Conservation (phyloP, 1,284 basidiomycete species). For the Takashimella koratensis region DNA sequence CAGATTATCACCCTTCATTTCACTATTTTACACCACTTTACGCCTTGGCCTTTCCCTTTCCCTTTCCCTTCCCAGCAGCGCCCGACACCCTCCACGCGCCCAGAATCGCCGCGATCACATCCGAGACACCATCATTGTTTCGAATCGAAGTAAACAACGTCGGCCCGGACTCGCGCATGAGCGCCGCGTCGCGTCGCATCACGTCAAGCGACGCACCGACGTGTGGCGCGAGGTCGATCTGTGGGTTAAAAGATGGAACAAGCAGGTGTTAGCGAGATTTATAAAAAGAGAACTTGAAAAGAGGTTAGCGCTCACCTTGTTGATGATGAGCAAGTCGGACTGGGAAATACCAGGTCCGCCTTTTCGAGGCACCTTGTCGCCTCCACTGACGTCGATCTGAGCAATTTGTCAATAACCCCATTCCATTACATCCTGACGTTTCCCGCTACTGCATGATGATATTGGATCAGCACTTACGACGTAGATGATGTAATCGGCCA, state of each 20-base stretch:
- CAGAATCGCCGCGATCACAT: slow-evolving; percentile 76
- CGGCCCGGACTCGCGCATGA: slow-evolving; percentile 91
- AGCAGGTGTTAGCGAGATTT: background rate
- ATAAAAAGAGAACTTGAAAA: background rate
- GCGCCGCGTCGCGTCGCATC: slow-evolving; percentile 87
- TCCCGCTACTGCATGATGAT: too few species aligned
- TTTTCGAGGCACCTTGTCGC: slow-evolving; percentile 97
- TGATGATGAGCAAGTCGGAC: slow-evolving; percentile 89
- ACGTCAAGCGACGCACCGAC: slow-evolving; percentile 91
- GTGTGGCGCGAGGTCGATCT: slow-evolving; percentile 89
- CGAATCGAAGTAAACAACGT: slow-evolving; percentile 89
- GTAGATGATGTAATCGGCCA: slow-evolving; percentile 97
- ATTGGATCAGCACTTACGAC: slow-evolving; percentile 67
- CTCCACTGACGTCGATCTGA: slow-evolving; percentile 67
- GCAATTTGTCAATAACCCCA: too few species aligned
- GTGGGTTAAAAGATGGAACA: too few species aligned
- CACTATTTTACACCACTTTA: too few species aligned
- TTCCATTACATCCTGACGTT: too few species aligned
- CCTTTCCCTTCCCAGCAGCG: slow-evolving; percentile 35
- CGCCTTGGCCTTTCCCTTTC: slow-evolving; percentile 31
- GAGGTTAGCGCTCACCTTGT: slow-evolving; percentile 73
- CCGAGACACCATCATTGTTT: slow-evolving; percentile 72
- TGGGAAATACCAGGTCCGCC: slow-evolving; percentile 91
- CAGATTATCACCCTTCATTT: too few species aligned
- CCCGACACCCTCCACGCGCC: slow-evolving; percentile 72